These are phyloP conservation scores for Creolimax fragrantissima DNA, from an alignment of 78 protist genomes.

Conservation along the genomic window DNA sequence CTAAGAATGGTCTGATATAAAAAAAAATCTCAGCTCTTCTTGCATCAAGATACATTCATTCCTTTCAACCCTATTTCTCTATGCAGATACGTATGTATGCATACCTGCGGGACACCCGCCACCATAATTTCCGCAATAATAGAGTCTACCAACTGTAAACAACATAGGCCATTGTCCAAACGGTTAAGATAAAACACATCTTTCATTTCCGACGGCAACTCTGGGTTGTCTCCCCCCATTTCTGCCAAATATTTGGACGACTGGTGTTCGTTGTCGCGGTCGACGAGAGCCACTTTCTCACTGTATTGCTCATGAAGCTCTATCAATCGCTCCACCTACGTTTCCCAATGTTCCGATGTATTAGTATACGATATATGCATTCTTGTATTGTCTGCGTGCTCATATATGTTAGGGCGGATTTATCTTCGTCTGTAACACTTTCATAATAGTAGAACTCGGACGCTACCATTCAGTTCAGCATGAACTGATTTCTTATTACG, in stretches of 20 bases:
- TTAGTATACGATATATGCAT: not conserved
- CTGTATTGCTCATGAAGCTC: conserved; percentile 5
- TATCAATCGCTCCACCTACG: not conserved
- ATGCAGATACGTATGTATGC: too few species aligned
- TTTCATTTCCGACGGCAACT: not conserved
- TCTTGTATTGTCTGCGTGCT: not conserved
- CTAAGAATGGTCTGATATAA: too few species aligned
- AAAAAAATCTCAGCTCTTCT: too few species aligned
- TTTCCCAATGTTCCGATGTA: not conserved
- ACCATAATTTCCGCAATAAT: not conserved
- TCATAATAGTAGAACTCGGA: not conserved
- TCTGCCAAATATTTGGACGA: not conserved
- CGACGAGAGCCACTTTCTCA: not conserved
- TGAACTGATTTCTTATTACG: too few species aligned
- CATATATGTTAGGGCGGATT: not conserved
- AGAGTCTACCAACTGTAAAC: conserved; percentile 8
- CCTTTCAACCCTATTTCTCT: too few species aligned
- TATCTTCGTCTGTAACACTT: not conserved
- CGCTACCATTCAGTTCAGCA: too few species aligned
- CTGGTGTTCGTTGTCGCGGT: not conserved
- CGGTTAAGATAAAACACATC: not conserved
- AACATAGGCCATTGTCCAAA: conserved; percentile 1
- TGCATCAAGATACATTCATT: too few species aligned
- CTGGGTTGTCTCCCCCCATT: not conserved
- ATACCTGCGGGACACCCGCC: not conserved